A percentile compares a stretch with the other conserved stretches of the same genome.
Evolutionary conservation across 2,329 filamentous ascomycete species (phyloP).

Genomic region (Penicillium sp.): DNA sequence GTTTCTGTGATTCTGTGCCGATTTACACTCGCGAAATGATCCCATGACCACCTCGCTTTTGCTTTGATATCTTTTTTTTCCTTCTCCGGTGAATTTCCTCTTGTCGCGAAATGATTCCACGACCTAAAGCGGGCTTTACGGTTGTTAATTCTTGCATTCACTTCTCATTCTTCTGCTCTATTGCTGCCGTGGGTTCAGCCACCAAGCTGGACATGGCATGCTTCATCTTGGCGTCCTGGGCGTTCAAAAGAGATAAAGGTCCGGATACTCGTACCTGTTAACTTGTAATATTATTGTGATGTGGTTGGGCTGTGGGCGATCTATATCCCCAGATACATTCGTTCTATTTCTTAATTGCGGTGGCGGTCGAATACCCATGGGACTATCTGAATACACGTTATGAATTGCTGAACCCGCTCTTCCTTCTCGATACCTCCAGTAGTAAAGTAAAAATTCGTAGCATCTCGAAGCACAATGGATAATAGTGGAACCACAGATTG

Average conservation of each 20-base stretch:
- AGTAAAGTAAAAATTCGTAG: neutral
- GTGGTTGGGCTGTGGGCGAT: constrained; percentile 8
- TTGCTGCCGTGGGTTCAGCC: constrained; percentile 17
- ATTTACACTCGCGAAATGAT: constrained; percentile 34
- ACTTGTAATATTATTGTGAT: constrained; percentile 43
- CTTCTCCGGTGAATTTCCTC: constrained; percentile 14
- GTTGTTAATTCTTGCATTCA: constrained; percentile 31
- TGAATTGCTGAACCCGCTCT: neutral
- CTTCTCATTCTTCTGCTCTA: constrained; percentile 20
- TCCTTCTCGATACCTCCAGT: neutral
- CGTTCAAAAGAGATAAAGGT: constrained; percentile 33
- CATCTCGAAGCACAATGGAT: too few species aligned
- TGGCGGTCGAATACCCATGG: constrained; percentile 27
- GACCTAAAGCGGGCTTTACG: constrained; percentile 50
- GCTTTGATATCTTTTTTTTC: constrained; percentile 21
- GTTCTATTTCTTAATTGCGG: constrained; percentile 21
- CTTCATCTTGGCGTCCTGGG: constrained; percentile 33
- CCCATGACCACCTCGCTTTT: constrained; percentile 32
- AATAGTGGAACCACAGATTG: neutral
- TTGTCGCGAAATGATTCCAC: constrained; percentile 35
- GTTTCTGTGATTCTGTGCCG: constrained; percentile 42
- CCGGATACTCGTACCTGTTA: constrained; percentile 28
- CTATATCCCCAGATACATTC: constrained; percentile 17
- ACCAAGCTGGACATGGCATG: constrained; percentile 21
- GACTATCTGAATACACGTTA: constrained; percentile 19